Base-by-base conservation (phyloP, 75 land plant genomes). In the Selaginella moellendorffii region DNA sequence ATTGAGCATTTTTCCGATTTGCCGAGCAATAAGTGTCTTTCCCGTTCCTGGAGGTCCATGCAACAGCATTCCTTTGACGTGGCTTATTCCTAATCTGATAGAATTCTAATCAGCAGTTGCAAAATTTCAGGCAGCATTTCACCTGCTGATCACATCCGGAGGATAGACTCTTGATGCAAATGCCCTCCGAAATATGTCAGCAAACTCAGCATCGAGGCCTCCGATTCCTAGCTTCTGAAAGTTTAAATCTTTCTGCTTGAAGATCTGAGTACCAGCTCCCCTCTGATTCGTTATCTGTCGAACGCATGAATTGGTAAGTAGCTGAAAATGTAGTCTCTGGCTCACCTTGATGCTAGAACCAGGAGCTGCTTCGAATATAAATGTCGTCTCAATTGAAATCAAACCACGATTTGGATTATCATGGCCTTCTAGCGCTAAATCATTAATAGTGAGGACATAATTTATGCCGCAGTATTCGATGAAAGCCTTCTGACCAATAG, bases 11-110 rank as follows among this genome's bases (percentile, higher is more conserved):
- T 95, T 89, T 24, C 97, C 99, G 62, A 95, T 95, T 68, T 95
- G 99, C 20, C 99, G 87, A 70, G 99, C 99, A 78, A 95, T 90
- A 27, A 95, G 82, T 22, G 99, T 95, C 60, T 95, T 95, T n/a
- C 99, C 99, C 61, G 99, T 95, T 59, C 99, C 99, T 68, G 99
- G 99, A 52, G 99, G 99, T 9, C 99, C 99, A 77, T 71, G 76
- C 58, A 95, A 88, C 59, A 95, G 79, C 79, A 95, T 82, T 21
- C 99, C 99, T 31, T 95, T 95, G 0, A 95, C 99, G 74, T 91
- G 99, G 69, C 84, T 87, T 51, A 89, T 89, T 10, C 99, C 99
- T 72, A 95, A 71, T 69, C 97, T 92, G 76, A 51, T 77, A 54
- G 24, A 53, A n/a, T n/a, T n/a, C n/a, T n/a, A n/a, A n/a, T n/a